Evolutionary conservation across 202 grass and related monocot genomes (phyloP), one percentile per base, ranked within the genome.

Genomic region (Digitaria exilis): DNA sequence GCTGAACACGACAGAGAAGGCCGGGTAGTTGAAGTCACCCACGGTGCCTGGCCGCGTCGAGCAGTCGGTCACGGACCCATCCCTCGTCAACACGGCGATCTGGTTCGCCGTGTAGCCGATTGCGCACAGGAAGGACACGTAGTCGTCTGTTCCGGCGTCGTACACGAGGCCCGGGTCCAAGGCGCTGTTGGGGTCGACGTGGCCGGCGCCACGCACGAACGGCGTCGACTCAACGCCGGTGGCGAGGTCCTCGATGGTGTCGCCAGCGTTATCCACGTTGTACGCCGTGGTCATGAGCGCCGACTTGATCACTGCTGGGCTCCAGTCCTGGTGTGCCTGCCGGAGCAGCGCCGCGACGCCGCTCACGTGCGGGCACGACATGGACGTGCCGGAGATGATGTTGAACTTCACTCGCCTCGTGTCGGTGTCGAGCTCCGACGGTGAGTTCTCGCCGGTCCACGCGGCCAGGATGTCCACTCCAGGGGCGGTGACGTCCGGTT

Each of bases 101-200:
- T 87, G 80, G 15, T 61, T 0, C 1, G 44, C 9, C 2, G 50
- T 75, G 74, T 90, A 86, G 10, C 73, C 73, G 13, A 90, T 55
- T 1, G 88, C 55, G 15, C 88, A 90, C 2, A 90, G 50, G 69
- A 90, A 86, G 9, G 66, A 52, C 18, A 89, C 9, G 59, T 89
- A 89, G 39, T 90, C 84, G 13, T 91, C 86, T 0, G 39, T 28
- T 22, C 65, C 43, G 4, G 82, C 60, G 75, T 94, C 73, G 44
- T 91, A 94, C 35, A 94, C 61, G 4, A 94, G 86, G 10, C 92
- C 86, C 0, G 84, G 92, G 71, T 83, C 26, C 2, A 62, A 18
- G 17, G 89, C 92, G 21, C 70, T 1, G 57, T 65, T 80, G 15
- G 89, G 86, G 21, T 80, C 69, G 14, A 91, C 89, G 19, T 90